Conservation (phyloP, 371 early-diverging fungal species). For the Smittium culicis region DNA sequence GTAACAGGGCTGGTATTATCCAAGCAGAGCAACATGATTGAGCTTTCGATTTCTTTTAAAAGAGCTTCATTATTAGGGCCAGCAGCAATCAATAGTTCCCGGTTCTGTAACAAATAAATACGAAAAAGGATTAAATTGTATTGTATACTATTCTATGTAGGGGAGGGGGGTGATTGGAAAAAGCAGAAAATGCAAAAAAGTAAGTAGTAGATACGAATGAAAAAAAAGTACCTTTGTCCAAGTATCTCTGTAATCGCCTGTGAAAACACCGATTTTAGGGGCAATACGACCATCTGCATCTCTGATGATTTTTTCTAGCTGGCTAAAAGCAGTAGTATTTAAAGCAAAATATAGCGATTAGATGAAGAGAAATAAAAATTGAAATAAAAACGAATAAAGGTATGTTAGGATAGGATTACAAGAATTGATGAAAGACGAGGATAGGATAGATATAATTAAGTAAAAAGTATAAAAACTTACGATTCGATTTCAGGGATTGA, state of each 20-base stretch:
- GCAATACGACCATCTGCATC: conserved; percentile 48
- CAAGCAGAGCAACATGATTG: conserved; percentile 73
- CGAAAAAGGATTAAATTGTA: not conserved
- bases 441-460: too few species aligned
- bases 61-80: conserved; percentile 49
- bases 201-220: not conserved
- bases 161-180: not conserved
- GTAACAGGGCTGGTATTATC: conserved; percentile 71
- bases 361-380: too few species aligned
- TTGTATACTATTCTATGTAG: too few species aligned
- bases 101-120: conserved; percentile 20
- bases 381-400: not conserved
- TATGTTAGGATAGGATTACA: not conserved
- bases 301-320: conserved; percentile 57
- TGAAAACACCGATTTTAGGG: conserved; percentile 66
- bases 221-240: conserved; percentile 58
- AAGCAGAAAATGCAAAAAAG: not conserved
- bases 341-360: not conserved
- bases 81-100: conserved; percentile 46
- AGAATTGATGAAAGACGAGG: not conserved
- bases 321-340: conserved; percentile 17
- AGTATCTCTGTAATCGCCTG: conserved; percentile 78
- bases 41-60: conserved; percentile 67
- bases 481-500: conserved; percentile 68
- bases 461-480: not conserved